These are phyloP conservation scores for Syzygium grande DNA, from an alignment of 345 rosid species.

Conservation along the genomic window DNA sequence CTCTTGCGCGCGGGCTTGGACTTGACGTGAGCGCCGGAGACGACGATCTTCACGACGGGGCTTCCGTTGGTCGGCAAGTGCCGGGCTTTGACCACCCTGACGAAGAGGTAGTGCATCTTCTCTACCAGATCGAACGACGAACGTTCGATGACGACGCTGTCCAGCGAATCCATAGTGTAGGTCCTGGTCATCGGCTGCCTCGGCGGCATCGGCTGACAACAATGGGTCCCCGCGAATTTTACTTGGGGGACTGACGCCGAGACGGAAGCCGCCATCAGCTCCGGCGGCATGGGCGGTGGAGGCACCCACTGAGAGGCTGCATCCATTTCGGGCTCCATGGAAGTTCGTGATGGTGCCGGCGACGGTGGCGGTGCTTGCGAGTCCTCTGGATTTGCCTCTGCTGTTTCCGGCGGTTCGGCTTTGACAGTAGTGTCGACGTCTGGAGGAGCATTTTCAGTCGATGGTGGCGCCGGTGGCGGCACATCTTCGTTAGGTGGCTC, in stretches of 20 bases:
- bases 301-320: conserved; percentile 17
- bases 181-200: conserved; percentile 23
- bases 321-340: not conserved
- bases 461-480: not conserved
- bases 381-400: conserved; percentile 8
- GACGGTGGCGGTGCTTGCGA: conserved; percentile 4
- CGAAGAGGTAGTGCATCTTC: conserved; percentile 87
- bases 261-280: conserved; percentile 29
- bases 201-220: conserved; percentile 31
- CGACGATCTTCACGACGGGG: conserved; percentile 52
- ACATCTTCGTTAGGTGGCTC: conserved; percentile 1
- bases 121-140: conserved; percentile 86
- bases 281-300: conserved; percentile 26
- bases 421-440: not conserved
- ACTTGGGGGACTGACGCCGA: conserved; percentile 41
- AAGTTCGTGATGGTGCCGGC: conserved; percentile 2
- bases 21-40: conserved; percentile 29
- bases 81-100: conserved; percentile 73
- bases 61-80: conserved; percentile 57
- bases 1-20: conserved; percentile 61
- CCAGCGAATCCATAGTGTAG: conserved; percentile 46
- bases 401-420: conserved; percentile 5
- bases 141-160: conserved; percentile 52
- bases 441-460: not conserved
- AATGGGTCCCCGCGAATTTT: conserved; percentile 22